Evolutionary conservation across 352 stramenopile genomes (phyloP), one percentile per base, ranked within the genome.

Genomic region (Lagenidium sp.): DNA sequence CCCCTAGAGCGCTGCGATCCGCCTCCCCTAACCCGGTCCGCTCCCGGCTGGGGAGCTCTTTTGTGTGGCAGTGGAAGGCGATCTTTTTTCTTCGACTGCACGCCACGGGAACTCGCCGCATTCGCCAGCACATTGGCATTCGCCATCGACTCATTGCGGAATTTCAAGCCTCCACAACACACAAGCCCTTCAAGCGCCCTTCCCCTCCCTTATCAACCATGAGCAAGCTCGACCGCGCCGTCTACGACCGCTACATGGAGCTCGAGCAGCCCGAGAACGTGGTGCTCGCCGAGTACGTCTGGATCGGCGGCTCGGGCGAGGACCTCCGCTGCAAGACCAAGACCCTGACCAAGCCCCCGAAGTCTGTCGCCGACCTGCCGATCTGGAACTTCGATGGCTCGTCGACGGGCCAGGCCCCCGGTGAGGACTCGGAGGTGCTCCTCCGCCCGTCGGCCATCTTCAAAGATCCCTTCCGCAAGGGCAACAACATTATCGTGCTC

Each of bases 351-450:
- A 70, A 81, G 55, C 24, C 62, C 8, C 73, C 86, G 20, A 69
- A 57, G 44, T 72, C 65, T 32, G 38, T 97, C 6, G 77, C 73
- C 2, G 80, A 86, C 16, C 68, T 98, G 35, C 95, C 95, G 6
- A 78, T 96, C 32, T 99, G 95, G 95, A 98, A 98, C 76, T 99
- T 98, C 60, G 95, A 99, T 54, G 95, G 95, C 42, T 97, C 83
- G 23, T 97, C 87, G 36, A 99, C 95, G 15, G 87, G 74, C 45
- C 95, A 99, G 68, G 95, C 95, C n/a, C 94, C 94, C 0, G 95
- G 95, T 30, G 85, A 98, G 58, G 94, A 98, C 71, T 98, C 91
- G 39, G 94, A 98, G 63, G 95, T 98, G 49, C 91, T 98, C 49
- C 62, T 98, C 53, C 64, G 93, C 60, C 79, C 83, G 31, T 72